These are phyloP conservation scores for Fusarium mundagurra DNA, from an alignment of 2,329 filamentous ascomycete species.

Conservation along the genomic window DNA sequence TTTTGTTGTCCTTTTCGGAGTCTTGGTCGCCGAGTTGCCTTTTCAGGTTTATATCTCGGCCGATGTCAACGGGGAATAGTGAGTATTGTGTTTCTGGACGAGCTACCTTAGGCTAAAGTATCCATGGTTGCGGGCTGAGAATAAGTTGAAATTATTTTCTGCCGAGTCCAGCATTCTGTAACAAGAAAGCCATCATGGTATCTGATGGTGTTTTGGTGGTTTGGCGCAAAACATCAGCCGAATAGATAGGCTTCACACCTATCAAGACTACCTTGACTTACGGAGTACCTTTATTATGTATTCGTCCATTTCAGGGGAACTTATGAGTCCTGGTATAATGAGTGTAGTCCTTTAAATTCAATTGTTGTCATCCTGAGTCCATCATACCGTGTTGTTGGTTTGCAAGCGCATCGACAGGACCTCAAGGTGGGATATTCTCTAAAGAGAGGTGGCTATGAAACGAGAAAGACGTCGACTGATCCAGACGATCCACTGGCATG, in stretches of 20 bases:
- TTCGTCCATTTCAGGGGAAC: not conserved
- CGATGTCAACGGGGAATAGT: constrained; percentile 1
- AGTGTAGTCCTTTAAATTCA: not conserved
- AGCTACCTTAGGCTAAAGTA: constrained; percentile 20
- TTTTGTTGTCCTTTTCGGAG: constrained; percentile 44
- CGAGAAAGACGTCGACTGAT: not conserved
- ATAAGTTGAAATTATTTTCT: not conserved
- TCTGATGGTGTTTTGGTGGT: not conserved
- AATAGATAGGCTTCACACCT: not conserved
- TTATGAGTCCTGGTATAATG: not conserved
- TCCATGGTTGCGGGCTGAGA: not conserved
- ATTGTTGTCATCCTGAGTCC: not conserved
- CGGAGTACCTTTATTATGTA: too few species aligned
- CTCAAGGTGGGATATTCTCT: not conserved
- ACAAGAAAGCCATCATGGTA: not conserved
- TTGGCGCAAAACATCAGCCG: not conserved
- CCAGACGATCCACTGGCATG: not conserved
- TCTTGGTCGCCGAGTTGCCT: constrained; percentile 40
- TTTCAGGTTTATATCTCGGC: constrained; percentile 27
- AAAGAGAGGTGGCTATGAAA: not conserved
- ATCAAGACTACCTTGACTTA: not conserved
- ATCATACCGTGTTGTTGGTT: not conserved
- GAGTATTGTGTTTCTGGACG: not conserved
- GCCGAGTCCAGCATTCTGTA: not conserved
- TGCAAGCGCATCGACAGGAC: not conserved